Base-by-base conservation (phyloP, 2,329 filamentous ascomycete species). In the Penicillium sp. region DNA sequence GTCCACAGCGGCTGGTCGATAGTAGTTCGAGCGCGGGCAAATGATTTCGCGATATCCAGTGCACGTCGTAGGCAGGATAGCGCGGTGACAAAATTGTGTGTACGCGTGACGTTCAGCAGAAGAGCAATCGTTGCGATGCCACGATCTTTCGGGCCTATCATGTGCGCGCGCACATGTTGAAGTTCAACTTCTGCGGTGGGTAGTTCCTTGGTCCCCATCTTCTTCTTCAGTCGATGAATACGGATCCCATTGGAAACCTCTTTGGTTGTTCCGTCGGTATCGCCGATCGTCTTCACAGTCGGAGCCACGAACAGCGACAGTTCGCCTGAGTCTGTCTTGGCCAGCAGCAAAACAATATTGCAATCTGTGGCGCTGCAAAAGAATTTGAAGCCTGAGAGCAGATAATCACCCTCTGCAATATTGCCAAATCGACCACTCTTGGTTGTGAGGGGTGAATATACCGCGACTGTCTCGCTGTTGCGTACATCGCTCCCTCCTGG, bases 111-210 rank as follows among this genome's bases (percentile, higher is more conserved):
- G 57, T 86, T 90, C 6, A 92, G 76, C 13, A 92, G 76, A 1
- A 84, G 84, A 48, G 82, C 80, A 58, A 92, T 88, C 64, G 89
- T 87, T 27, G 83, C 82, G 37, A 90, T 82, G 1, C 89, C 89
- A 37, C 82, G 74, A 1, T 88, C 88, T 61, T 88, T 83, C 3
- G 80, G 73, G 11, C 89, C 89, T 33, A 92, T 75, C 3, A 90
- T 77, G 79, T 86, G 87, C 8, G 77, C 86, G 6, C 86, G 82
- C 79, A 85, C 84, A n/a, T 78, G 80, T 16, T 80, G 76, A 3
- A 90, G 79, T 56, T 88, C 86, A 0, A 92, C 80, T 70, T 92
- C 89, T 0, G 88, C 89, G 0, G 89, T 91, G 0, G 89, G 89
- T 0, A 92, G 29, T 31, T 48, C 47, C n/a, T 48, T 37, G 4